Conservation (phyloP, 176 grass and related monocot species). For the Carex kokanica region DNA sequence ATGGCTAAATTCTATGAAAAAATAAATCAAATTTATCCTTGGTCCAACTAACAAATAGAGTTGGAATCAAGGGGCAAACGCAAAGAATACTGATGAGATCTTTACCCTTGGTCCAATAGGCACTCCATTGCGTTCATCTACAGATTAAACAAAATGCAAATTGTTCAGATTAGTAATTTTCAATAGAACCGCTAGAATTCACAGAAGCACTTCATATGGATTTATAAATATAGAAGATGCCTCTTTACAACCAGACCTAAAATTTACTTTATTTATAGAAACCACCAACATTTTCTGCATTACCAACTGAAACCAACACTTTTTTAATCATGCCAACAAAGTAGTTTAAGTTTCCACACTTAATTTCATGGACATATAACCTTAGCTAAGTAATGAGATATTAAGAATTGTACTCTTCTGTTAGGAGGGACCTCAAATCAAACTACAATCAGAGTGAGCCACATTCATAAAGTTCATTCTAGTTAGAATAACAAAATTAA, state of each 20-base stretch:
- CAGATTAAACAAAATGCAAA: conserved; percentile 15
- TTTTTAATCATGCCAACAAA: background rate
- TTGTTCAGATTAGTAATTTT: background rate
- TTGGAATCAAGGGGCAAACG: background rate
- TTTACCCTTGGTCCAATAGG: conserved; percentile 50
- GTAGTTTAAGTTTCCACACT: background rate
- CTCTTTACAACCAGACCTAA: background rate
- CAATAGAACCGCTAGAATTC: background rate
- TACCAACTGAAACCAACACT: background rate
- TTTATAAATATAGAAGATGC: background rate
- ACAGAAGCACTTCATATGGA: background rate
- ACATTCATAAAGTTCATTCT: background rate
- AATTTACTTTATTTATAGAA: conserved; percentile 13
- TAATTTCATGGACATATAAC: background rate
- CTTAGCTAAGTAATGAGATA: background rate
- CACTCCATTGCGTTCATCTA: conserved; percentile 57
- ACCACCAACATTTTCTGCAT: background rate
- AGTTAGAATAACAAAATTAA: background rate
- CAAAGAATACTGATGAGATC: conserved; percentile 5
- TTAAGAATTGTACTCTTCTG: background rate
- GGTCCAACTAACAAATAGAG: conserved; percentile 4
- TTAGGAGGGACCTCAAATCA: background rate
- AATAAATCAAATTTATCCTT: background rate
- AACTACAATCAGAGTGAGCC: background rate
- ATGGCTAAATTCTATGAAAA: background rate